These are phyloP conservation scores for Rutstroemia sp. DNA, from an alignment of 2,329 filamentous ascomycete genomes.

Conservation along the genomic window DNA sequence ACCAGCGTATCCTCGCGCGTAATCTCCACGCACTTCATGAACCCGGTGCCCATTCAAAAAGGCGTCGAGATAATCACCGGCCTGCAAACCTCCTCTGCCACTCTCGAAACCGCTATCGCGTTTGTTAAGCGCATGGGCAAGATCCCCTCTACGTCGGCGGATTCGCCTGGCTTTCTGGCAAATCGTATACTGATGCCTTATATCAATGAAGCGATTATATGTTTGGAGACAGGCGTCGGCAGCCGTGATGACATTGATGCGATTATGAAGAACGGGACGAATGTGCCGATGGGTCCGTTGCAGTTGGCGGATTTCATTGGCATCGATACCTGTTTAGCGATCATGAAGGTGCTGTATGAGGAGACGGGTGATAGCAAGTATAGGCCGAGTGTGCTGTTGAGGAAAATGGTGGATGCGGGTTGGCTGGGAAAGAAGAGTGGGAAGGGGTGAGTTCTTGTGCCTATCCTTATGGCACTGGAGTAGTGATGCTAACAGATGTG, in stretches of 20 bases:
- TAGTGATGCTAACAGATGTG: slow-evolving; percentile 13
- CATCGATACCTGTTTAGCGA: slow-evolving; percentile 88
- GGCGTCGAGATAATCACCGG: slow-evolving; percentile 97
- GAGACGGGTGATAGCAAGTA: slow-evolving; percentile 97
- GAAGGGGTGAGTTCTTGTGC: slow-evolving; percentile 52
- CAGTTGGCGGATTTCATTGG: slow-evolving; percentile 95
- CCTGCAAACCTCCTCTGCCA: slow-evolving; percentile 79
- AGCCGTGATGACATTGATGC: slow-evolving; percentile 85
- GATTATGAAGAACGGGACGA: slow-evolving; percentile 99
- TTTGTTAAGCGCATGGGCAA: slow-evolving; percentile 94
- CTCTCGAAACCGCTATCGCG: slow-evolving; percentile 71
- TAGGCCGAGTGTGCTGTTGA: slow-evolving; percentile 75
- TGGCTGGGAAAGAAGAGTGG: slow-evolving; percentile 98
- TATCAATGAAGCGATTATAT: slow-evolving; percentile 97
- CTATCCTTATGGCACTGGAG: not conserved
- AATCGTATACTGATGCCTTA: slow-evolving; percentile 99
- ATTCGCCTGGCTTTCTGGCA: slow-evolving; percentile 88
- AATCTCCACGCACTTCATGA: slow-evolving; percentile 98
- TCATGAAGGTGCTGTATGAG: slow-evolving; percentile 89
- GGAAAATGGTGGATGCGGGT: slow-evolving; percentile 95
- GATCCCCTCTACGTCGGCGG: slow-evolving; percentile 76
- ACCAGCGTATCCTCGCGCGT: slow-evolving; percentile 79
- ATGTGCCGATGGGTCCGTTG: slow-evolving; percentile 95
- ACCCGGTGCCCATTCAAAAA: slow-evolving; percentile 93
- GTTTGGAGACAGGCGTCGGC: slow-evolving; percentile 87